Base-by-base conservation (phyloP, 2,329 filamentous ascomycete species). In the Didymella keratinophila region DNA sequence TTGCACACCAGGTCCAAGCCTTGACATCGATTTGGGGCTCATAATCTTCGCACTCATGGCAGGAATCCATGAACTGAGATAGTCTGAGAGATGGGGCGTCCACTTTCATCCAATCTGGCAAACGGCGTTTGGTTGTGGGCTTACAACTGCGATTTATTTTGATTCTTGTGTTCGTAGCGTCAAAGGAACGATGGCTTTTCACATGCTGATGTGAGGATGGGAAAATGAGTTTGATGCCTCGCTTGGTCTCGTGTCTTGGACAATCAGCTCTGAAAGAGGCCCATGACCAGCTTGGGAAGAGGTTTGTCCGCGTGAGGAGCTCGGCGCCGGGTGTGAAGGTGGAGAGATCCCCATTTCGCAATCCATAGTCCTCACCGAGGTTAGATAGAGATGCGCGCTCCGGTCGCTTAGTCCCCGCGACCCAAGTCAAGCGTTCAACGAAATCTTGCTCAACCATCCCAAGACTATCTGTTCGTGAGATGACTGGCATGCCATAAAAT, bases 231-330 rank as follows among this genome's bases (percentile, higher is more conserved):
- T 51, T 51, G 37, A 51, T 42, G 27, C 48, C 48, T 34, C 28
- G 41, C 7, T n/a, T 14, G 9, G 16, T 18, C 25, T 51, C 48
- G 12, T 18, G 6, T 11, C 39, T 27, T 14, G 48, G 48, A n/a
- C 48, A 51, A 37, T 51, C 37, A 12, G 48, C 48, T 23, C 23
- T 51, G n/a, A 51, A 51, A 6, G 48, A 25, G 16, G 48, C 48
- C 48, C 48, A 51, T 12, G 48, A 51, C 48, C 48, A 51, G 11
- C 48, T 51, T 10, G 48, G 48, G 6, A 51, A 51, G 2, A 42
- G 23, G 2, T 10, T 5, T 11, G 37, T 32, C 3, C 37, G 48
- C 8, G 28, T 2, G 20, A 20, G 16, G 25, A 51, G 27, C 10
- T 41, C 36, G 10, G 48, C 48, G 12, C 48, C 48, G 11, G 48